Evolutionary conservation across 1,139 yeast species (phyloP).

Genomic region (Candida smagusa): DNA sequence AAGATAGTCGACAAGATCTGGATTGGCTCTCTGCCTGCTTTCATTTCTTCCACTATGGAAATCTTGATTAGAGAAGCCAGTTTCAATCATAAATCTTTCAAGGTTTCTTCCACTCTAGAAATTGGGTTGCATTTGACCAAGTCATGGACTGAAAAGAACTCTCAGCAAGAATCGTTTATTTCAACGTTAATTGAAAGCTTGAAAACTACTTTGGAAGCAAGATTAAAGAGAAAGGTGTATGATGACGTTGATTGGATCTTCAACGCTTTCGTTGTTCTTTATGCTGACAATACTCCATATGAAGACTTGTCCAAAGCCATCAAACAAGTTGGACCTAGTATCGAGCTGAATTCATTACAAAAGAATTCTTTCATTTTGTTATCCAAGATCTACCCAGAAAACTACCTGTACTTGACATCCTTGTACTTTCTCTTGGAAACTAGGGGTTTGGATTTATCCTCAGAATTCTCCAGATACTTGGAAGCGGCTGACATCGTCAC

Average conservation of each 20-base stretch:
- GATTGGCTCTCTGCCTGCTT: conserved; percentile 23
- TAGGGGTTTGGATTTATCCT: conserved; percentile 12
- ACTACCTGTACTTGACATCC: conserved; percentile 15
- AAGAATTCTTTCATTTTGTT: conserved; percentile 26
- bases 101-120: conserved; percentile 6
- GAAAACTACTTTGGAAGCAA: conserved; percentile 2
- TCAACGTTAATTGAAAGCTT: conserved; percentile 5
- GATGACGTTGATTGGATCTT: conserved; percentile 7
- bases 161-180: background rate
- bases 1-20: conserved; percentile 26
- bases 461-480: conserved; percentile 13
- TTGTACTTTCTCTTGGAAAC: conserved; percentile 18
- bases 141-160: background rate
- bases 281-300: conserved; percentile 1
- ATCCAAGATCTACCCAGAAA: conserved; percentile 16
- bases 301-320: background rate
- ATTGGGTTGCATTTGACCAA: conserved; percentile 6
- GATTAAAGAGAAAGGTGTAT: conserved; percentile 1
- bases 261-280: conserved; percentile 3
- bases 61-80: conserved; percentile 6
- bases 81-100: conserved; percentile 4
- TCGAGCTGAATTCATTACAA: background rate
- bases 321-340: conserved; percentile 3
- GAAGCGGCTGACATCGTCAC: conserved; percentile 9
- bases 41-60: conserved; percentile 13